Conservation (phyloP, 129 eudicot species). For the Saussurea involucrata region DNA sequence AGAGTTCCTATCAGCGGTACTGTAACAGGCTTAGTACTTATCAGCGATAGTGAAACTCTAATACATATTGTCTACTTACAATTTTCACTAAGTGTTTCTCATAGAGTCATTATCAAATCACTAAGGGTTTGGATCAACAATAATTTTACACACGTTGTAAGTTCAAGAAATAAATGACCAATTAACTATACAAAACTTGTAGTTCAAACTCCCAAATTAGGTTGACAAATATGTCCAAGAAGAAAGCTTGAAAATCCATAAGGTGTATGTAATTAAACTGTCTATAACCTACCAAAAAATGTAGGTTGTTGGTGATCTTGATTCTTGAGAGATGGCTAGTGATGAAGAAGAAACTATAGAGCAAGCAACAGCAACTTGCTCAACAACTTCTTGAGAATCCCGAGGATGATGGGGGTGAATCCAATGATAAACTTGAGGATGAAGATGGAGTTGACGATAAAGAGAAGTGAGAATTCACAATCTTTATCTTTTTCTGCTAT, state of each 20-base stretch:
- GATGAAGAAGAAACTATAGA: conserved; percentile 58
- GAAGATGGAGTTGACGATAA: too few species aligned
- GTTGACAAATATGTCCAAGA: neutral
- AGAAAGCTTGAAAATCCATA: neutral
- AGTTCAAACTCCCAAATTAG: neutral
- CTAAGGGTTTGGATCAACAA: too few species aligned
- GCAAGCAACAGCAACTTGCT: conserved; percentile 71
- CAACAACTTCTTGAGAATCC: conserved; percentile 60
- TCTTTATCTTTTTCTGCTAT: neutral
- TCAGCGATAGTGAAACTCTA: too few species aligned
- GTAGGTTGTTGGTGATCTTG: conserved; percentile 13
- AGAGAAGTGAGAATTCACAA: too few species aligned
- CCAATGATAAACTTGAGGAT: conserved; percentile 15
- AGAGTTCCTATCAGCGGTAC: too few species aligned
- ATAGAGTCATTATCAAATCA: too few species aligned
- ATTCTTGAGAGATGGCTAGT: conserved; percentile 36
- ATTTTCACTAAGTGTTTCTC: too few species aligned
- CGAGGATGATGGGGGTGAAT: conserved; percentile 34
- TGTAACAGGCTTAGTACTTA: too few species aligned
- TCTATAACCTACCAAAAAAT: neutral
- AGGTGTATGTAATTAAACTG: neutral
- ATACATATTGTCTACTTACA: too few species aligned
- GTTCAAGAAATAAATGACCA: neutral
- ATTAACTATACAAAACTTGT: neutral
- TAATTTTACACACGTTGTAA: neutral